Conservation (phyloP, 1,284 basidiomycete species). For the Cystobasidium slooffiae region DNA sequence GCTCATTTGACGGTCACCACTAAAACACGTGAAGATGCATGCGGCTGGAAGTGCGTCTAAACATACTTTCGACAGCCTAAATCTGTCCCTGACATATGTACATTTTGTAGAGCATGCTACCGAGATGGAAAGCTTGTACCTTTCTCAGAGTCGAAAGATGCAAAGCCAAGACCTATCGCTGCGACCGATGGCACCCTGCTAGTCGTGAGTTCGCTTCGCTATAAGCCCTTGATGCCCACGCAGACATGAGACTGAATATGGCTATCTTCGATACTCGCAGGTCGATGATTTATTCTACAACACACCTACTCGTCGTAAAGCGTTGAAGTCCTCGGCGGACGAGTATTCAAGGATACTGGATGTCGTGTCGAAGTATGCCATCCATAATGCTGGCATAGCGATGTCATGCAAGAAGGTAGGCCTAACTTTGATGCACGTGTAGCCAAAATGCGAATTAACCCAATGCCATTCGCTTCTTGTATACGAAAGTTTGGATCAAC, state of each 20-base stretch:
- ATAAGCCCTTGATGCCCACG: background rate
- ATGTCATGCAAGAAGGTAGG: constrained; percentile 89
- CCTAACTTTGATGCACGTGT: background rate
- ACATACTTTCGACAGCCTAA: background rate
- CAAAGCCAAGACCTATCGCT: constrained; percentile 84
- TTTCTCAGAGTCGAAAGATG: constrained; percentile 64
- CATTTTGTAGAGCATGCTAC: constrained; percentile 71
- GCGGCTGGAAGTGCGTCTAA: constrained; percentile 82
- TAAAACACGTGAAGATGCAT: constrained; percentile 76
- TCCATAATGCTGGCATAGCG: constrained; percentile 85
- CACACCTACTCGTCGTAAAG: constrained; percentile 82
- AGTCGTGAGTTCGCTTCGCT: constrained; percentile 61
- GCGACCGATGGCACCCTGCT: constrained; percentile 94
- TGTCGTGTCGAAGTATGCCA: constrained; percentile 90
- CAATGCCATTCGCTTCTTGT: background rate
- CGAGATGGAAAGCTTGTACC: constrained; percentile 73
- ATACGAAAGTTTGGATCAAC: constrained; percentile 64
- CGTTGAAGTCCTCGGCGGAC: constrained; percentile 82
- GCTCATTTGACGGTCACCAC: constrained; percentile 85
- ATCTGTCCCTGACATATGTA: background rate
- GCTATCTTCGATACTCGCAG: constrained; percentile 58
- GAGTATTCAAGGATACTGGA: constrained; percentile 92
- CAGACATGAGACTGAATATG: background rate
- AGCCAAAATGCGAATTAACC: too few relatives aligned
- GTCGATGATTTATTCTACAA: constrained; percentile 97